A percentile compares a stretch with the other conserved stretches of the same genome.
phyloP scores from a whole-genome alignment of 2,329 filamentous ascomycete genomes.

The Hypomyces perniciosus region DNA sequence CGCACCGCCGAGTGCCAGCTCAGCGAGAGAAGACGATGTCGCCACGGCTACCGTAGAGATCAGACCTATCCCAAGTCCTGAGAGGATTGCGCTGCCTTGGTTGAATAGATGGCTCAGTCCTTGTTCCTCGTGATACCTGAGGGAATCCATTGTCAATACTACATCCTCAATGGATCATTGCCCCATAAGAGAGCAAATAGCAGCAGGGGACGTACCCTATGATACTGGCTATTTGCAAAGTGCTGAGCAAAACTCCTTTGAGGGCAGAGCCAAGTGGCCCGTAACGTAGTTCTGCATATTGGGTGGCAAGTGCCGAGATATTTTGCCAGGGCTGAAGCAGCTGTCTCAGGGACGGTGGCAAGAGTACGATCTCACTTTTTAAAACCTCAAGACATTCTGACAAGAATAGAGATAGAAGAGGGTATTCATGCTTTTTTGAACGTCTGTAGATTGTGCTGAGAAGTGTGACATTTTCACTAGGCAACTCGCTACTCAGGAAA shows the following conservation, averaged over 20 bases:
- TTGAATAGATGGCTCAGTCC: neutral
- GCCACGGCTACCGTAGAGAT: slow-evolving; percentile 37
- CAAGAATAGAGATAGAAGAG: neutral
- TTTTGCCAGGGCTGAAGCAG: neutral
- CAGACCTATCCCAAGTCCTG: slow-evolving; percentile 40
- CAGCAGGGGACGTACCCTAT: neutral
- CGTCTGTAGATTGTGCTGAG: neutral
- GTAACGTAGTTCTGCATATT: neutral
- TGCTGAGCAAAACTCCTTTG: neutral
- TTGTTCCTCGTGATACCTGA: neutral
- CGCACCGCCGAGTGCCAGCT: slow-evolving; percentile 35
- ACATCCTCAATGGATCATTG: too few species aligned
- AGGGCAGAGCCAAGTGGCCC: neutral
- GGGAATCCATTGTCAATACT: neutral
- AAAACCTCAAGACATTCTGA: neutral
- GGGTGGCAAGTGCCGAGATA: neutral
- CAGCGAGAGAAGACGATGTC: slow-evolving; percentile 31
- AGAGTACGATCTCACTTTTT: neutral
- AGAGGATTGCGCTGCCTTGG: slow-evolving; percentile 18
- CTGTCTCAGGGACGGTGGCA: neutral
- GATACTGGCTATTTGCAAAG: neutral
- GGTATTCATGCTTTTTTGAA: neutral
- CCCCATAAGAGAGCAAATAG: too few species aligned
- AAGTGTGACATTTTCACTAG: neutral
- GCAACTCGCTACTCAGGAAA: neutral